Base-by-base conservation (phyloP, 2,329 filamentous ascomycete genomes). In the Aureobasidium sp. region DNA sequence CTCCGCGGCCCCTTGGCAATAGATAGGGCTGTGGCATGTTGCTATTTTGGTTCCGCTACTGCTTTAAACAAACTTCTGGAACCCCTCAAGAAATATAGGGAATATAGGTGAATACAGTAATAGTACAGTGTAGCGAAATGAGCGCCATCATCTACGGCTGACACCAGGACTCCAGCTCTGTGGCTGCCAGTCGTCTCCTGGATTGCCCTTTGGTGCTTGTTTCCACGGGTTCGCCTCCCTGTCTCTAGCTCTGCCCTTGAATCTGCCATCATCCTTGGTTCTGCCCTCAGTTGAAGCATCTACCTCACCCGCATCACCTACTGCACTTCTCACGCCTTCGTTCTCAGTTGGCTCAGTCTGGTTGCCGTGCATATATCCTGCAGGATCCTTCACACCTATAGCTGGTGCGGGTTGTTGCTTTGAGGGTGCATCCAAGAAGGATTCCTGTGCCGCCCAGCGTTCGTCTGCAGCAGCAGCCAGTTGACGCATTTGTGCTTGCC, bases 391-490 rank as follows among this genome's bases (percentile, higher is more conserved):
- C 25, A 76, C 73, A 41, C 75, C 73, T 14, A 78, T 74, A 44
- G 78, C 75, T 45, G 79, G 78, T n/a, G 70, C 67, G 3, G 78
- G 75, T 63, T 82, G 78, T 61, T 79, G 76, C 41, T 75, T 76
- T 45, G 78, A 74, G 1, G 83, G 84, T 59, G 77, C 77, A 68
- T 87, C 84, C 41, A 87, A 77, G 63, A 78, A 82, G 4, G 81
- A 84, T 1, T 83, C 79, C 66, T 84, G 81, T 53, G 78, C 79
- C 9, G 80, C 83, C 84, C 84, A 87, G 65, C 83, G 75, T 64
- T 82, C 81, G 69, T 87, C 84, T 42, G 85, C 85, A 47, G 81
- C 73, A 51, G 77, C 79, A 2, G 84, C 85, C 25, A 87, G 78
- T 56, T 82, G 69, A 70, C 85, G 86, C 68, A 87, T 80, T 63